Conservation (phyloP, 177 flowering plant genomes). For the Vitis hybrid region DNA sequence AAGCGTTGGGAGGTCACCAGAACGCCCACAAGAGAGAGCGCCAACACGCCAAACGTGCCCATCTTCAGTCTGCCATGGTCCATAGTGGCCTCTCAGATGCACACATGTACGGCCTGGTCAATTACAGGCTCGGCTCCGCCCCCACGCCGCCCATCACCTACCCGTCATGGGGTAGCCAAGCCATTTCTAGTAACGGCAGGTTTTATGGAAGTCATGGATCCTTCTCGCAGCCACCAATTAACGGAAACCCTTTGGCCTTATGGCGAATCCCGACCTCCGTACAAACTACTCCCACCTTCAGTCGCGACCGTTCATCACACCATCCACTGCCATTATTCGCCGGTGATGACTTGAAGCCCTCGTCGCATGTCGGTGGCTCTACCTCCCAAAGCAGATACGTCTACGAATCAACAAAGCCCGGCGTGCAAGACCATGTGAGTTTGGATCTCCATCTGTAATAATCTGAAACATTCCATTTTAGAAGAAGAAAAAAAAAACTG, state of each 20-base stretch:
- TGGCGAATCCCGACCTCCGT: slow-evolving; percentile 62
- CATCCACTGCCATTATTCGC: slow-evolving; percentile 27
- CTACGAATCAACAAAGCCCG: slow-evolving; percentile 21
- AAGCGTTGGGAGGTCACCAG: slow-evolving; percentile 97
- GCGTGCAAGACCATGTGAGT: slow-evolving; percentile 78
- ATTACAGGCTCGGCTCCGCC: slow-evolving; percentile 33
- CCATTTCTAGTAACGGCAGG: slow-evolving; percentile 10
- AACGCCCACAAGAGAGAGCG: slow-evolving; percentile 97
- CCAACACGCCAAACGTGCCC: slow-evolving; percentile 87
- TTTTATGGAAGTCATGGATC: slow-evolving; percentile 34
- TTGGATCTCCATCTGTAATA: slow-evolving; percentile 82
- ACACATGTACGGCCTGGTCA: slow-evolving; percentile 56
- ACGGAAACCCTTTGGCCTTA: slow-evolving; percentile 67
- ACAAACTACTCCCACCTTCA: slow-evolving; percentile 20
- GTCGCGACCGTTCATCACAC: slow-evolving; percentile 32
- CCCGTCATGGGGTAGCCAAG: slow-evolving; percentile 23
- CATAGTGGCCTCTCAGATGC: slow-evolving; percentile 35
- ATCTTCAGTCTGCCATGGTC: slow-evolving; percentile 77
- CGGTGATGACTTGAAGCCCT: slow-evolving; percentile 19
- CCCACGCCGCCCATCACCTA: slow-evolving; percentile 18
- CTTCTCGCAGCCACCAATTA: slow-evolving; percentile 41
- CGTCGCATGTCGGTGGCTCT: slow-evolving; percentile 5
- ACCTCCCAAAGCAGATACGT: slow-evolving; percentile 19
- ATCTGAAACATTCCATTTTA: background rate
- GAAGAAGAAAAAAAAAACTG: background rate